phyloP scores from a whole-genome alignment of 176 grass and related monocot genomes.

The Musa acuminata region DNA sequence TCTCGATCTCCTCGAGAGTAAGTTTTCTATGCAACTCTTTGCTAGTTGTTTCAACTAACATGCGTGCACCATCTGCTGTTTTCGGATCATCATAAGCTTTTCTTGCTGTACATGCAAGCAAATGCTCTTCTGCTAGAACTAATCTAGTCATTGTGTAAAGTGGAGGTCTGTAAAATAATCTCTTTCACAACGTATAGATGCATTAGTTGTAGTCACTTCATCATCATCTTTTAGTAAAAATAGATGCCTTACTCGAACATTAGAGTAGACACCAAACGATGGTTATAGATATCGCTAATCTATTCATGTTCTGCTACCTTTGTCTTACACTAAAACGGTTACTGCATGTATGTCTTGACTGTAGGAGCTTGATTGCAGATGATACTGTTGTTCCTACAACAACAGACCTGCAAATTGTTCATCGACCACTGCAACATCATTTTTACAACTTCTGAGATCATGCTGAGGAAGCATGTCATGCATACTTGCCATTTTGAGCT shows the following conservation, averaged over 20 bases:
- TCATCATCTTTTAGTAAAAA: neutral
- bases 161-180: no score
- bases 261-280: neutral
- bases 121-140: neutral
- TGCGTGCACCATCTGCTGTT: no score
- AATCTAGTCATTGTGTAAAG: neutral
- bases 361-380: slow-evolving; percentile 1
- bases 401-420: slow-evolving; percentile 3
- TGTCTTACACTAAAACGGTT: neutral
- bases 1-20: slow-evolving; percentile 67
- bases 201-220: neutral
- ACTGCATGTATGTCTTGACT: neutral
- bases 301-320: neutral
- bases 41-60: no score
- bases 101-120: no score
- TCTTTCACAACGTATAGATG: no score
- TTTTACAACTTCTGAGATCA: neutral
- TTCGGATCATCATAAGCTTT: no score
- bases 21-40: slow-evolving; percentile 1
- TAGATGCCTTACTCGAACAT: neutral
- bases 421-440: slow-evolving; percentile 1
- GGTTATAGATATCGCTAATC: neutral
- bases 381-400: neutral
- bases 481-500: neutral
- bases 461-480: neutral